A percentile compares a stretch with the other conserved stretches of the same genome.
Evolutionary conservation across 257 asterid species (phyloP).

Genomic region (Fraxinus quadrangulata): DNA sequence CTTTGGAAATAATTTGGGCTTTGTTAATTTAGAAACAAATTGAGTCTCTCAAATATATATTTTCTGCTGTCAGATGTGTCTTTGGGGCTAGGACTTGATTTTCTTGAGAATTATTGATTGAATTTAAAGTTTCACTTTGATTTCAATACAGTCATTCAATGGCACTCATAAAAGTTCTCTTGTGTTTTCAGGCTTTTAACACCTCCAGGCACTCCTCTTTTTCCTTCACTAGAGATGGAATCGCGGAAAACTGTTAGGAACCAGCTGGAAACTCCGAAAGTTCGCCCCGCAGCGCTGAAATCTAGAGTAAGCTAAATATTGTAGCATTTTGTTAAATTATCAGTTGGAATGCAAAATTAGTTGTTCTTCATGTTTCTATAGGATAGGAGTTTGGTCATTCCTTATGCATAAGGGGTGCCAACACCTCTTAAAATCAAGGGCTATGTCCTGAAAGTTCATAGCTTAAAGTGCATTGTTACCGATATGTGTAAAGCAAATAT

Average conservation of each 20-base stretch:
- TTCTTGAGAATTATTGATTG: not conserved
- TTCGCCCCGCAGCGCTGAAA: slow-evolving; percentile 25
- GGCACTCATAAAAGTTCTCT: not conserved
- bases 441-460: not conserved
- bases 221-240: slow-evolving; percentile 31
- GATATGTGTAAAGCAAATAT: not conserved
- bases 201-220: slow-evolving; percentile 31
- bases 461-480: not conserved
- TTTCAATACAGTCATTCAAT: not conserved
- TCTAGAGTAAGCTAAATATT: slow-evolving; percentile 27
- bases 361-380: not conserved
- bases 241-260: slow-evolving; percentile 17
- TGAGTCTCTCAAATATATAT: not conserved
- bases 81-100: not conserved
- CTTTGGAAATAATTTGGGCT: not conserved
- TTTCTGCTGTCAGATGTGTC: not conserved
- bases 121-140: not conserved
- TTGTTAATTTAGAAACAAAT: not conserved
- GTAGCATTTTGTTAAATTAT: not conserved
- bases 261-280: slow-evolving; percentile 25
- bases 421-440: not conserved
- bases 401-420: not conserved
- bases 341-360: not conserved
- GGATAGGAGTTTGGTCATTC: not conserved
- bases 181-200: slow-evolving; percentile 27